Evolutionary conservation across 2,329 filamentous ascomycete species (phyloP).

Genomic region (Calonectria henricotiae): DNA sequence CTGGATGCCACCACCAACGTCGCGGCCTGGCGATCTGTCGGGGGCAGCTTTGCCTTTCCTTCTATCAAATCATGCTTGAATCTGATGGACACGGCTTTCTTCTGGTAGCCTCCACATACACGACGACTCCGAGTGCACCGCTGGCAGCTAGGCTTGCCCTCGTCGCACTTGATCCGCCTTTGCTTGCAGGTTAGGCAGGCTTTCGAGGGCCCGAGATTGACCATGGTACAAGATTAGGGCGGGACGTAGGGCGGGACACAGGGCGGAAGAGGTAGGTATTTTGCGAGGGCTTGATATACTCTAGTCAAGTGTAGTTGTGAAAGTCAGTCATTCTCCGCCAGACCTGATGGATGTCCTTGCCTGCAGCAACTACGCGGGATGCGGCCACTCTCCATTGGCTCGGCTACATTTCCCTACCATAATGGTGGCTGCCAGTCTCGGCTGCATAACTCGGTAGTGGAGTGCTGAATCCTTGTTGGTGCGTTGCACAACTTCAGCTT

Average conservation of each 20-base stretch:
- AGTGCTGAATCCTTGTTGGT: background rate
- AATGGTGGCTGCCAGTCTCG: background rate
- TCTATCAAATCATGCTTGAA: slow-evolving; percentile 32
- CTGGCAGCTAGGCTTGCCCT: slow-evolving; percentile 37
- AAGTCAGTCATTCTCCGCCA: too few species aligned
- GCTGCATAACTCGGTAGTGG: background rate
- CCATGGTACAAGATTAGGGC: slow-evolving; percentile 24
- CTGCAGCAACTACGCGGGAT: background rate
- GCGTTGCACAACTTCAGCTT: background rate
- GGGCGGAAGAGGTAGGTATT: slow-evolving; percentile 7
- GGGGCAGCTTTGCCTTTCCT: background rate
- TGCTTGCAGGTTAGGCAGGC: slow-evolving; percentile 39
- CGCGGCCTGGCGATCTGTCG: background rate
- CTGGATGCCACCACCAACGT: background rate
- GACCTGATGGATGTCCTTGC: too few species aligned
- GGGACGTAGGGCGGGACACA: background rate
- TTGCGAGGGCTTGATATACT: slow-evolving; percentile 23
- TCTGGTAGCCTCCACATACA: slow-evolving; percentile 37
- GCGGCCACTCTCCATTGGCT: background rate
- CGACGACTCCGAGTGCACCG: slow-evolving; percentile 27
- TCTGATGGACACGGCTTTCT: slow-evolving; percentile 24
- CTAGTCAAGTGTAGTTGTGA: background rate
- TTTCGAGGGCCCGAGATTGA: slow-evolving; percentile 39
- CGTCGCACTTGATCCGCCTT: slow-evolving; percentile 39
- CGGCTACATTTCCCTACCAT: background rate